A percentile compares a stretch with the other conserved stretches of the same genome.
These are phyloP conservation scores for Pholiota molesta DNA, from an alignment of 768 basidiomycete species.

Conservation along the genomic window DNA sequence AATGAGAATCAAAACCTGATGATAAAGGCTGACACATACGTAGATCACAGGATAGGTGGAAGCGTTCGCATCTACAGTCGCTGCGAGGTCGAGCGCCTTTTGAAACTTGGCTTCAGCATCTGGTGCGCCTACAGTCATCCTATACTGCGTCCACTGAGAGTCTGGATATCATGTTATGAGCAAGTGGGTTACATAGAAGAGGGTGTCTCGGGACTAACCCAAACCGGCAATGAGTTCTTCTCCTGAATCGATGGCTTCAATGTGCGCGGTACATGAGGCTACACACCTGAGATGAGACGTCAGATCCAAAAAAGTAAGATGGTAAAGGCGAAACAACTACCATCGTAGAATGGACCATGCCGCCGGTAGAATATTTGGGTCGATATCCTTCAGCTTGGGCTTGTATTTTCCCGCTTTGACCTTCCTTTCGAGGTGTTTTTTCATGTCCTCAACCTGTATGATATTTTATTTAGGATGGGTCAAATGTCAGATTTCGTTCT, in stretches of 20 bases:
- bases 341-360: slow-evolving; percentile 71
- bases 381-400: slow-evolving; percentile 55
- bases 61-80: slow-evolving; percentile 41
- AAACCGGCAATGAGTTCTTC: slow-evolving; percentile 60
- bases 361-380: slow-evolving; percentile 51
- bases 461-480: background rate
- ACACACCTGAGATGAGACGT: slow-evolving; percentile 51
- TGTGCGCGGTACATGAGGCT: slow-evolving; percentile 71
- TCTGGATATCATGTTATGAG: slow-evolving; percentile 31
- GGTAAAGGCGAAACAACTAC: slow-evolving; percentile 30
- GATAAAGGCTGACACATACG: slow-evolving; percentile 26
- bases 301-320: slow-evolving; percentile 4
- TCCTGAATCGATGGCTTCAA: slow-evolving; percentile 60
- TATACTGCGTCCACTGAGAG: slow-evolving; percentile 60
- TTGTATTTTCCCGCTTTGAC: slow-evolving; percentile 52
- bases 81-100: slow-evolving; percentile 43
- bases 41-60: slow-evolving; percentile 48
- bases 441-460: slow-evolving; percentile 57
- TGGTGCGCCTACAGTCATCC: slow-evolving; percentile 72
- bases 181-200: background rate
- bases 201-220: slow-evolving; percentile 33
- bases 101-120: slow-evolving; percentile 72
- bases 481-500: background rate
- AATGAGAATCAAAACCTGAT: background rate
- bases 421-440: slow-evolving; percentile 56